Conservation (phyloP, 2,329 filamentous ascomycete genomes). For the Fusarium incarnatum region DNA sequence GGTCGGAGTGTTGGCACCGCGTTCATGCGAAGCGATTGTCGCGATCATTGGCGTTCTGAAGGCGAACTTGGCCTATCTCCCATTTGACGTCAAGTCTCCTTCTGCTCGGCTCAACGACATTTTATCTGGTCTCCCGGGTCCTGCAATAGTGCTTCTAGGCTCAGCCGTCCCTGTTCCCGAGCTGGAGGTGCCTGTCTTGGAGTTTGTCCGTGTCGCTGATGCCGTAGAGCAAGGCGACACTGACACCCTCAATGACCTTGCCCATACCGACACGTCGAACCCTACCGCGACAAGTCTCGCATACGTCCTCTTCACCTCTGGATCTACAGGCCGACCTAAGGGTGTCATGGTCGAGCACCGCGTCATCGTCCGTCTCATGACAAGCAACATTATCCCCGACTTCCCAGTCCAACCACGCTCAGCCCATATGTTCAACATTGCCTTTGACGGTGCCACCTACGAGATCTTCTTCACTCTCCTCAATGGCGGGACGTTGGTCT, state of each 20-base stretch:
- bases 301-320: constrained; percentile 63
- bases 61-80: constrained; percentile 44
- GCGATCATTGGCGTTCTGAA: not conserved
- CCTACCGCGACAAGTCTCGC: constrained; percentile 17
- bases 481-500: constrained; percentile 36
- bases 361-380: constrained; percentile 24
- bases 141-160: constrained; percentile 27
- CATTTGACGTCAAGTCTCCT: constrained; percentile 37
- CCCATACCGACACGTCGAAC: not conserved
- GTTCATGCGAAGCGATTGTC: too few relatives aligned
- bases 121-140: not conserved
- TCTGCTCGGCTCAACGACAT: constrained; percentile 27
- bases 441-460: constrained; percentile 36
- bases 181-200: not conserved
- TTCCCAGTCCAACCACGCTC: not conserved
- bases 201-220: not conserved
- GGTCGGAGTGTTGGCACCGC: constrained; percentile 29
- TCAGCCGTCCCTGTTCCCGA: not conserved
- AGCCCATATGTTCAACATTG: constrained; percentile 37
- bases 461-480: constrained; percentile 39
- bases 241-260: accelerated
- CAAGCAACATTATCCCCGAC: constrained; percentile 7
- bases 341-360: constrained; percentile 56
- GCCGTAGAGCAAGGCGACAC: not conserved
- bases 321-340: constrained; percentile 63